These are phyloP conservation scores for Cladophialophora psammophila DNA, from an alignment of 2,329 filamentous ascomycete species.

Conservation along the genomic window DNA sequence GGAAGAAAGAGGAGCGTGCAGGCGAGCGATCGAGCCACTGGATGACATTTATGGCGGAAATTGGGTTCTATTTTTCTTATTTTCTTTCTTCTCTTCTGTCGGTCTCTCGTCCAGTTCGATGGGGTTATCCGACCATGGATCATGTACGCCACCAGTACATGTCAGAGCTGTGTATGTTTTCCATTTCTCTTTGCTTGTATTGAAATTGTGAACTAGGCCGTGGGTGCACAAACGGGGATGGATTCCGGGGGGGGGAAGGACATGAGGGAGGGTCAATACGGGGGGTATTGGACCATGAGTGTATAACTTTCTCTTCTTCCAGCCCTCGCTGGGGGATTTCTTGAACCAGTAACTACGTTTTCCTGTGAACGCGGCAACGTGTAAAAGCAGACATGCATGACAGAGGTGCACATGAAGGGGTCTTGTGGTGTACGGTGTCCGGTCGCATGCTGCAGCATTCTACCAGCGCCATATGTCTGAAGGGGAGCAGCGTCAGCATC, in stretches of 20 bases:
- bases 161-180: slow-evolving; percentile 16
- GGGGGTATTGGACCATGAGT: slow-evolving; percentile 8
- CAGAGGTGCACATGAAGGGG: slow-evolving; percentile 16
- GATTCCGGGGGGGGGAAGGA: background rate
- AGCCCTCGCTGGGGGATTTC: slow-evolving; percentile 21
- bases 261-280: background rate
- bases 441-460: background rate
- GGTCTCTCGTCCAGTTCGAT: background rate
- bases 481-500: background rate
- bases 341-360: slow-evolving; percentile 13
- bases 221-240: background rate
- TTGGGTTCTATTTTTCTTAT: slow-evolving; percentile 18
- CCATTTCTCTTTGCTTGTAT: background rate
- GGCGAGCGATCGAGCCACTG: slow-evolving; percentile 17
- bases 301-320: slow-evolving; percentile 31
- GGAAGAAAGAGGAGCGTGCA: slow-evolving; percentile 24
- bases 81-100: slow-evolving; percentile 13
- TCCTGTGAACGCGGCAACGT: slow-evolving; percentile 22
- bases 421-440: slow-evolving; percentile 14
- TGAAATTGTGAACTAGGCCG: background rate
- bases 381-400: slow-evolving; percentile 18
- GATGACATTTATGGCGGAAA: slow-evolving; percentile 7
- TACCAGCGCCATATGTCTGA: background rate
- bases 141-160: slow-evolving; percentile 9
- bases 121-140: slow-evolving; percentile 12